A percentile compares a stretch with the other conserved stretches of the same genome.
These are phyloP conservation scores for Candida dubliniensis DNA, from an alignment of 1,139 yeast genomes.

Conservation along the genomic window DNA sequence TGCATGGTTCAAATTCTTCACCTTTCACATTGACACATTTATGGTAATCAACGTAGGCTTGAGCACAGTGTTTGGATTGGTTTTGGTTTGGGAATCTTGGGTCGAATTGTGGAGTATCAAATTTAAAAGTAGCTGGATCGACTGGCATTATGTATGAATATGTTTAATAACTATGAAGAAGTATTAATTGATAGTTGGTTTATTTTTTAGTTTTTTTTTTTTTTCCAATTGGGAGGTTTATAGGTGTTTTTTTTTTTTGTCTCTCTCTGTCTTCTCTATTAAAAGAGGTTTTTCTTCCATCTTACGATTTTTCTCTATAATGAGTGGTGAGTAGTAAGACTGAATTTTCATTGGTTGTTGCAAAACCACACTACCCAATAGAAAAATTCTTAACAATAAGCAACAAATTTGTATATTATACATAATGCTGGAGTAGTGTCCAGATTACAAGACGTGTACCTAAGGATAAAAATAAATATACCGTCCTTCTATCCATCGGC, in stretches of 20 bases:
- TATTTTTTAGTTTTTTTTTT: background rate
- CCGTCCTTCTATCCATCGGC: too few relatives aligned
- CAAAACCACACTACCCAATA: background rate
- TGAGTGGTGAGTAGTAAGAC: background rate
- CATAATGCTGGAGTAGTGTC: too few relatives aligned
- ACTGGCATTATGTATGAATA: slow-evolving; percentile 34
- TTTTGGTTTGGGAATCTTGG: slow-evolving; percentile 95
- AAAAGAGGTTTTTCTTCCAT: slow-evolving; percentile 1
- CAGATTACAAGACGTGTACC: too few relatives aligned
- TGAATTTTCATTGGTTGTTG: background rate
- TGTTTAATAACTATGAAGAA: background rate
- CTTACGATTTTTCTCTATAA: slow-evolving; percentile 1
- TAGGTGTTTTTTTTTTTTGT: background rate
- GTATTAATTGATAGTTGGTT: too few relatives aligned
- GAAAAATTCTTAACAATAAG: too few relatives aligned
- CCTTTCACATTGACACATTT: slow-evolving; percentile 96
- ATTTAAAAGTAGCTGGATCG: slow-evolving; percentile 49
- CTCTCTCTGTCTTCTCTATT: background rate
- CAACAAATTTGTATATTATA: too few relatives aligned
- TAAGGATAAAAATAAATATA: too few relatives aligned
- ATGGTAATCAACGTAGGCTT: slow-evolving; percentile 95
- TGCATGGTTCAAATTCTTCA: slow-evolving; percentile 97
- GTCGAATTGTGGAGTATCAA: slow-evolving; percentile 85
- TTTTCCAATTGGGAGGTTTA: too few relatives aligned
- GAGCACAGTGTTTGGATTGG: slow-evolving; percentile 98